Conservation (phyloP, 768 basidiomycete species). For the Trametes elegans region DNA sequence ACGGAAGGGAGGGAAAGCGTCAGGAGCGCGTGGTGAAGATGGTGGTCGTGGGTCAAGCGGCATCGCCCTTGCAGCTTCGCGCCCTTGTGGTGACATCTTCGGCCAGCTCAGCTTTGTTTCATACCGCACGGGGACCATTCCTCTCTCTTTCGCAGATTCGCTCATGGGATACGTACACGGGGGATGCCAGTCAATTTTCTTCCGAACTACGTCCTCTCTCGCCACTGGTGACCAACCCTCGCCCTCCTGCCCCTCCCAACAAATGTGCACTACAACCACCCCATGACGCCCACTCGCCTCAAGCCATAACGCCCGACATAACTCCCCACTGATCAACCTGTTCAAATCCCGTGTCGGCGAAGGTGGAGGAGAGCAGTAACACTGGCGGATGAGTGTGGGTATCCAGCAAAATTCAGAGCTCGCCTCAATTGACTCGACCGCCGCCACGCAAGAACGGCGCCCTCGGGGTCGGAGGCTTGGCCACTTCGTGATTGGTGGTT, state of each 20-base stretch:
- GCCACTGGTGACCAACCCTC: not conserved
- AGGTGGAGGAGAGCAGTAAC: not conserved
- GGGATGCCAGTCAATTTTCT: not conserved
- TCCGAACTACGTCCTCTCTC: constrained; percentile 10
- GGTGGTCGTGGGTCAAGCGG: constrained; percentile 24
- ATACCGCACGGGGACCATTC: constrained; percentile 1
- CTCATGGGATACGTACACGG: constrained; percentile 13
- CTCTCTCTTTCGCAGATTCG: constrained; percentile 3
- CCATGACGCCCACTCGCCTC: too few relatives aligned
- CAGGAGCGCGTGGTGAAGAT: constrained; percentile 15
- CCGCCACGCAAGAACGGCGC: not conserved
- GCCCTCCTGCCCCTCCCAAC: not conserved
- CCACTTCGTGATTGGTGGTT: too few relatives aligned
- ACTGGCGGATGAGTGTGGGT: not conserved
- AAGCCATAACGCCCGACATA: too few relatives aligned
- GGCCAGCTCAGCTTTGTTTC: constrained; percentile 17
- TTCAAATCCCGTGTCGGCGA: not conserved
- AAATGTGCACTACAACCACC: not conserved
- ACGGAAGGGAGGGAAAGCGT: constrained; percentile 3
- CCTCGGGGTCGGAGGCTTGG: not conserved
- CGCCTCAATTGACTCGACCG: constrained; percentile 2
- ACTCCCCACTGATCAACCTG: too few relatives aligned
- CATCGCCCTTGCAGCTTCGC: constrained; percentile 22
- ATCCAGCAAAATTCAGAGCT: not conserved
- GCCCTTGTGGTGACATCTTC: constrained; percentile 20